phyloP scores from a whole-genome alignment of 2,329 filamentous ascomycete species.

The Aspergillus ustus region DNA sequence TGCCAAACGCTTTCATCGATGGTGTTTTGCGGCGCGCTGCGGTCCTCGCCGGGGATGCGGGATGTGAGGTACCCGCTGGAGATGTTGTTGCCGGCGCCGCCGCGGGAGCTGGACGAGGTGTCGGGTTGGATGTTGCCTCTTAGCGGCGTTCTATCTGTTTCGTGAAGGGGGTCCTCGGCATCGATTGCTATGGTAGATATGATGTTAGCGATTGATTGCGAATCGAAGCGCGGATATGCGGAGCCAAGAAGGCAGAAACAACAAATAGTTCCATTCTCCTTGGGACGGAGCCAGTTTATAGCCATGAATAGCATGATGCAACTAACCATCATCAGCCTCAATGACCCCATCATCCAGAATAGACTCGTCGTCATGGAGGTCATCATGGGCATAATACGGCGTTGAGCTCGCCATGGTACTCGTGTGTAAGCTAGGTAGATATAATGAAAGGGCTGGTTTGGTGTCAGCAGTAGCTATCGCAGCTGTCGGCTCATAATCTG shows the following conservation, averaged over 20 bases:
- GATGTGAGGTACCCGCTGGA: conserved; percentile 86
- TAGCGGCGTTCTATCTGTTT: conserved; percentile 75
- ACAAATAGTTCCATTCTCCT: background rate
- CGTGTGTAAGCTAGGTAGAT: conserved; percentile 9
- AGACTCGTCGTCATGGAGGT: conserved; percentile 65
- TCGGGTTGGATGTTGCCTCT: conserved; percentile 79
- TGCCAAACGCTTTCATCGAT: conserved; percentile 98
- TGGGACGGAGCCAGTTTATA: background rate
- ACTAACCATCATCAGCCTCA: conserved; percentile 75
- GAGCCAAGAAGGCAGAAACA: background rate
- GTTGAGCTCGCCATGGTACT: conserved; percentile 42
- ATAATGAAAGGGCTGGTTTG: background rate
- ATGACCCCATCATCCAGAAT: conserved; percentile 73
- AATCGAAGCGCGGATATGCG: background rate
- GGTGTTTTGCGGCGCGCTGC: conserved; percentile 84
- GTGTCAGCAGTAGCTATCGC: background rate
- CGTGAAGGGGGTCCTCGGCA: conserved; percentile 82
- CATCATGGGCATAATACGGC: conserved; percentile 56
- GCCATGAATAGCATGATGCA: background rate
- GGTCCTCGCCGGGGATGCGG: conserved; percentile 89
- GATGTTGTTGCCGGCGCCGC: conserved; percentile 55
- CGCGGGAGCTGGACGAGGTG: conserved; percentile 47
- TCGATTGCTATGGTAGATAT: conserved; percentile 68
- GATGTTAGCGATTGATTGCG: background rate
- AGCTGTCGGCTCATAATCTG: conserved; percentile 15